Percentiles rank a stretch among this genome's conserved stretches.
Evolutionary conservation across 2,329 filamentous ascomycete species (phyloP).

Genomic region (Sporothrix dimorphospora): DNA sequence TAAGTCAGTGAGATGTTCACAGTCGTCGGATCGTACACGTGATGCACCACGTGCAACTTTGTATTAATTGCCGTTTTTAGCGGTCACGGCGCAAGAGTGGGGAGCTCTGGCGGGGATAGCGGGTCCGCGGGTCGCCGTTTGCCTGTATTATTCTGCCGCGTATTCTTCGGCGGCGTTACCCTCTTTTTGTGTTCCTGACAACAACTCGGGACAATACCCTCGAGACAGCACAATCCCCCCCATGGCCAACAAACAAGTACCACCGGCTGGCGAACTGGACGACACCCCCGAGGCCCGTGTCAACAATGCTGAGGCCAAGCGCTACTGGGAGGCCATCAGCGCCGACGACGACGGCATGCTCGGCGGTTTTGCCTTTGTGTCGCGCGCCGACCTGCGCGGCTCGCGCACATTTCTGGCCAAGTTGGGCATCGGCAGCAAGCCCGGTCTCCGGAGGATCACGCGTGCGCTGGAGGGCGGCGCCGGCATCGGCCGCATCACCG

Average conservation of each 20-base stretch:
- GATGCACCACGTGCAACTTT: neutral
- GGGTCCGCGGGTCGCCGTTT: neutral
- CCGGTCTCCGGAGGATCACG: slow-evolving; percentile 39
- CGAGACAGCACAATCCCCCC: neutral
- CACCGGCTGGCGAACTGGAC: neutral
- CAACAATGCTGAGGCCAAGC: slow-evolving; percentile 42
- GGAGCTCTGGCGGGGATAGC: slow-evolving; percentile 2
- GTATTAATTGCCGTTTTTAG: neutral
- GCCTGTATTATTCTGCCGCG: neutral
- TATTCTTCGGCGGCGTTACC: neutral
- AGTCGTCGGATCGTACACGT: neutral
- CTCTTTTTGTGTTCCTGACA: neutral
- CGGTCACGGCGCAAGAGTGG: slow-evolving; percentile 11
- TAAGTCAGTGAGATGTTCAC: neutral
- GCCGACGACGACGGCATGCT: slow-evolving; percentile 72
- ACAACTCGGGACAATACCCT: neutral
- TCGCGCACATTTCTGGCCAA: slow-evolving; percentile 73
- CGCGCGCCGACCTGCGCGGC: slow-evolving; percentile 70
- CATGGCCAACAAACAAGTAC: neutral
- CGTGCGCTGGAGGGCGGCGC: slow-evolving; percentile 48
- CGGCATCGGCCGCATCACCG: slow-evolving; percentile 77
- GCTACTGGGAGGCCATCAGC: slow-evolving; percentile 53
- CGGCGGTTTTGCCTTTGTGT: slow-evolving; percentile 68
- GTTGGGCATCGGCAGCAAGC: slow-evolving; percentile 53
- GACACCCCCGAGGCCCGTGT: slow-evolving; percentile 42